Percentiles rank a stretch among this genome's conserved stretches.
Evolutionary conservation across 768 basidiomycete genomes (phyloP).

Genomic region (Holtermannia corniformis): DNA sequence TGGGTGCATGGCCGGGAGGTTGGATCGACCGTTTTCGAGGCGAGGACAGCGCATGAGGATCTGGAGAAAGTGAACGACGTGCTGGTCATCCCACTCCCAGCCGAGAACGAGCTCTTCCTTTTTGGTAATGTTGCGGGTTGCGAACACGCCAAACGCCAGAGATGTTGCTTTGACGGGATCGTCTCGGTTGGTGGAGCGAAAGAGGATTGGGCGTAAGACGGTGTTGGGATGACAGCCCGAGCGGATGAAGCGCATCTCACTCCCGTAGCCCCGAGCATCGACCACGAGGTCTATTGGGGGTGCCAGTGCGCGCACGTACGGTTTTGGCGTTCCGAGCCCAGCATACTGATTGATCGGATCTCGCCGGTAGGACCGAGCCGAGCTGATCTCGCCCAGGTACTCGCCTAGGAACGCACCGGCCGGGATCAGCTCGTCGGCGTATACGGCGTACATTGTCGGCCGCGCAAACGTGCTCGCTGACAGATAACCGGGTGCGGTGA

Average conservation of each 20-base stretch:
- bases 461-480: constrained; percentile 22
- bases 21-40: constrained; percentile 2
- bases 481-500: constrained; percentile 8
- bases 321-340: constrained; percentile 62
- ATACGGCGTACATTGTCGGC: constrained; percentile 50
- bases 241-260: constrained; percentile 54
- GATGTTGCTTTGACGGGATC: constrained; percentile 38
- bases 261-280: constrained; percentile 65
- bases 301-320: constrained; percentile 67
- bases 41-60: constrained; percentile 43
- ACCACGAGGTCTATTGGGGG: constrained; percentile 68
- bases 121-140: constrained; percentile 60
- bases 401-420: constrained; percentile 55
- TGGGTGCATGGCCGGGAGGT: not conserved
- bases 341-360: constrained; percentile 84
- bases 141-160: constrained; percentile 70
- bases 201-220: constrained; percentile 52
- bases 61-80: constrained; percentile 67
- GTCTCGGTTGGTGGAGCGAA: constrained; percentile 22
- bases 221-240: constrained; percentile 61
- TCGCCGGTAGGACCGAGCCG: constrained; percentile 58
- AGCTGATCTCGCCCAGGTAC: constrained; percentile 55
- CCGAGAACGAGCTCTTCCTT: constrained; percentile 80
- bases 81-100: constrained; percentile 96
- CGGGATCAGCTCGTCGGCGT: constrained; percentile 54